These are phyloP conservation scores for Letharia columbiana DNA, from an alignment of 495 filamentous ascomycete species.

Conservation along the genomic window DNA sequence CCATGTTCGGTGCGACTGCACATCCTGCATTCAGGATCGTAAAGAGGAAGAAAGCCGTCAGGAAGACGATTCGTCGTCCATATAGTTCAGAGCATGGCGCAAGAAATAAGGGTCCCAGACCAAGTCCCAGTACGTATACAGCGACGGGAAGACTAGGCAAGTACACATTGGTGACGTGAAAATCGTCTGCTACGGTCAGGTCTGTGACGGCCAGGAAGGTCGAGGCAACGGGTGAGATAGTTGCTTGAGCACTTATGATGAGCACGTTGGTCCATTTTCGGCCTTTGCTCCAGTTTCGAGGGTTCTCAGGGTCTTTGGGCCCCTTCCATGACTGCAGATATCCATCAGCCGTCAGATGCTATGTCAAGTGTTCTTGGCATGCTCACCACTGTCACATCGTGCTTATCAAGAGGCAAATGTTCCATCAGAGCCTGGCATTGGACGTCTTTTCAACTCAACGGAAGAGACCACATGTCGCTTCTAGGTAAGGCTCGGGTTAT, in stretches of 20 bases:
- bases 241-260: background rate
- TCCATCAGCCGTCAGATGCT: background rate
- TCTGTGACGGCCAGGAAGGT: background rate
- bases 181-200: background rate
- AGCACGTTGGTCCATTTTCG: background rate
- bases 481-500: background rate
- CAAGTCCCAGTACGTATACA: background rate
- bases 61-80: background rate
- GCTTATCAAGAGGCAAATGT: background rate
- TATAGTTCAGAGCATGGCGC: background rate
- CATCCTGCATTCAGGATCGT: background rate
- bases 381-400: background rate
- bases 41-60: background rate
- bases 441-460: background rate
- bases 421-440: background rate
- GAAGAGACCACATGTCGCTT: background rate
- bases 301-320: background rate
- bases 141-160: background rate
- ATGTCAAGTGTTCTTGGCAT: background rate
- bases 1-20: background rate
- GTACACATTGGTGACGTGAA: background rate
- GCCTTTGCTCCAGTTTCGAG: background rate
- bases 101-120: background rate
- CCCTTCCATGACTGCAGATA: background rate
- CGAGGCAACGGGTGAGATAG: background rate